Base-by-base conservation (phyloP, 345 rosid species). In the Hibiscus syriacus region DNA sequence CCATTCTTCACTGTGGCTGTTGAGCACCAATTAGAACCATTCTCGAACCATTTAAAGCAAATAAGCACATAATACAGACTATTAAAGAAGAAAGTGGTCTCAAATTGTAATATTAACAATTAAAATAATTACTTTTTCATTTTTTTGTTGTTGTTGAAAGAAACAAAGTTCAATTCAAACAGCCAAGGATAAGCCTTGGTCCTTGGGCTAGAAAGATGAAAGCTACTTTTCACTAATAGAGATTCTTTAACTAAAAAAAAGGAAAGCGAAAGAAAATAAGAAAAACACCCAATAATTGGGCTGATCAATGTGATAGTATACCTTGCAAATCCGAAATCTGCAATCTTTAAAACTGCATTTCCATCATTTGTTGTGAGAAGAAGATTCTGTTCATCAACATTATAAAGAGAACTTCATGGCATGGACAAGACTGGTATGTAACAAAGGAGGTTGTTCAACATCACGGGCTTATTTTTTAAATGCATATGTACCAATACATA, bases 241-340 rank as follows among this genome's bases (percentile, higher is more conserved):
- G 27, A 52, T 22, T 22, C 56, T 11, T 52, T 52, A 52, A 52
- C 20, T 20, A 29, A 29, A 49, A 49, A 49, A 49, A 19, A 8
- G 55, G 8, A 50, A 23, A 50, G 14, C 19, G 55, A 50, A 50
- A 50, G 55, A 26, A 26, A 52, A 52, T 8, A 52, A 22, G 27
- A 30, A 30, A 57, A 58, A 32, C 25, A 57, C 63, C 39, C 41
- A 7, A 30, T 32, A 58, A 32, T 3, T 59, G 22, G 32, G 30
- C 3, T 34, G 52, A 14, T n/a, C 48, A 72, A 43, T 19, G 67
- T 64, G 60, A 69, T 54, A n/a, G 66, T 54, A 69, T 84, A 91
- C 99, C 99, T 91, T 58, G 99, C 99, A 84, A 94, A 94, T 79
- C 99, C 99, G 80, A 94, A 94, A 79, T 94, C 99, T 3, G 99